Percentiles rank a stretch among this genome's conserved stretches.
Conservation (phyloP, 2,329 filamentous ascomycete species). For the Colletotrichum tropicale region DNA sequence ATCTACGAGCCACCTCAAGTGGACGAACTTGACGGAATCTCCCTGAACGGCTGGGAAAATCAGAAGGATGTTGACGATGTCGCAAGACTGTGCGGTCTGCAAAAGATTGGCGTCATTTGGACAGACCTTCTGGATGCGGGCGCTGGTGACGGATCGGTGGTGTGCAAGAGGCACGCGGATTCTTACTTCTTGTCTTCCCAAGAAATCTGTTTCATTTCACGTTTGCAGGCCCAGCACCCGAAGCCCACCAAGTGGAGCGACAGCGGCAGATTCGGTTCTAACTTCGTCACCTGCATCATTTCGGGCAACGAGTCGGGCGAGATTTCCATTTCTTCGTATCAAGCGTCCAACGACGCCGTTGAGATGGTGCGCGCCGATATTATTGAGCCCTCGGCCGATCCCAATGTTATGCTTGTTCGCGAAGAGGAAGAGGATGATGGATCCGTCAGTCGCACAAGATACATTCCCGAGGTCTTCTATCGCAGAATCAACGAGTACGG, state of each 20-base stretch:
- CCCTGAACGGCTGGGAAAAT: slow-evolving; percentile 82
- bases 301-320: slow-evolving; percentile 90
- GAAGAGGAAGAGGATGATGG: slow-evolving; percentile 86
- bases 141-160: slow-evolving; percentile 79
- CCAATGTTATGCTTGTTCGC: slow-evolving; percentile 91
- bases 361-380: slow-evolving; percentile 98
- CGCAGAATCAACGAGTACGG: slow-evolving; percentile 95
- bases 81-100: slow-evolving; percentile 81
- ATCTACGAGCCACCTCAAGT: slow-evolving; percentile 96
- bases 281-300: slow-evolving; percentile 95
- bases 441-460: slow-evolving; percentile 72
- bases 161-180: slow-evolving; percentile 95
- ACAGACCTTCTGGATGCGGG: slow-evolving; percentile 89
- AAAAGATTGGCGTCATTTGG: slow-evolving; percentile 92
- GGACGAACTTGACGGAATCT: slow-evolving; percentile 87
- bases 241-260: slow-evolving; percentile 97
- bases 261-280: slow-evolving; percentile 90
- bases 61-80: slow-evolving; percentile 82
- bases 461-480: slow-evolving; percentile 98
- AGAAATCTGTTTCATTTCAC: slow-evolving; percentile 87
- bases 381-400: slow-evolving; percentile 92
- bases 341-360: slow-evolving; percentile 92
- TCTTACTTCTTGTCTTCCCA: slow-evolving; percentile 94
- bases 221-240: slow-evolving; percentile 85
- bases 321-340: slow-evolving; percentile 89